Evolutionary conservation across 208 protist genomes (phyloP).

Genomic region (Trypanosoma congolense): DNA sequence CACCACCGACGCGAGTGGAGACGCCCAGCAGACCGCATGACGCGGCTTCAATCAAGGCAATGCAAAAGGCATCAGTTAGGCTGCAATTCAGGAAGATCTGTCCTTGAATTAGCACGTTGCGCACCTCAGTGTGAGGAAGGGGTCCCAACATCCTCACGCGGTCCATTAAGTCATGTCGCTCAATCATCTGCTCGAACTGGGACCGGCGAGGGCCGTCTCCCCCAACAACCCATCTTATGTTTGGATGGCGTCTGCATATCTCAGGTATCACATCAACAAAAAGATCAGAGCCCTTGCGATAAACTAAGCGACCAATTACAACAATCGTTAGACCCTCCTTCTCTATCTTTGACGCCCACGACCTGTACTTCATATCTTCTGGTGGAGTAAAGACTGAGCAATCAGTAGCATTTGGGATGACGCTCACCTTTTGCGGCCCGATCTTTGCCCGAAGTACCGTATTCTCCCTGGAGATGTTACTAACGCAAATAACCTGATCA

Average conservation of each 20-base stretch:
- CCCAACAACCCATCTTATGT: conserved; percentile 95
- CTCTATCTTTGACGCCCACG: conserved; percentile 81
- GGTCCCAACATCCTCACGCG: conserved; percentile 94
- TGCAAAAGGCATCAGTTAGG: conserved; percentile 98
- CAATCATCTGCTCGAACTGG: conserved; percentile 96
- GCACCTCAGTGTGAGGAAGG: conserved; percentile 88
- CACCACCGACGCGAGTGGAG: conserved; percentile 96
- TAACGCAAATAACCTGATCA: conserved; percentile 98
- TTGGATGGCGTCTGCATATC: conserved; percentile 90
- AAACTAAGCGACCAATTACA: conserved; percentile 94
- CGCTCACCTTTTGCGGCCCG: conserved; percentile 87
- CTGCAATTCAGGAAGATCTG: conserved; percentile 99
- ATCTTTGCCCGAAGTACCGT: conserved; percentile 94
- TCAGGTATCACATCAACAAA: conserved; percentile 95
- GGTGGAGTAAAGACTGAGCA: conserved; percentile 82
- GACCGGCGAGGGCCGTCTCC: conserved; percentile 96
- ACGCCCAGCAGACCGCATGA: conserved; percentile 93
- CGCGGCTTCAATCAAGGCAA: conserved; percentile 97
- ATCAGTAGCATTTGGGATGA: conserved; percentile 98
- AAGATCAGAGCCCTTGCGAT: conserved; percentile 96
- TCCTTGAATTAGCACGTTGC: conserved; percentile 89
- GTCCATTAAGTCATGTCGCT: conserved; percentile 94
- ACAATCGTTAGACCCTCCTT: conserved; percentile 92
- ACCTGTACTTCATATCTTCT: conserved; percentile 89
- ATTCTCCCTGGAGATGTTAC: conserved; percentile 97